Evolutionary conservation across 768 basidiomycete species (phyloP), one percentile per base, ranked within the genome.

Genomic region (Russula virescens): DNA sequence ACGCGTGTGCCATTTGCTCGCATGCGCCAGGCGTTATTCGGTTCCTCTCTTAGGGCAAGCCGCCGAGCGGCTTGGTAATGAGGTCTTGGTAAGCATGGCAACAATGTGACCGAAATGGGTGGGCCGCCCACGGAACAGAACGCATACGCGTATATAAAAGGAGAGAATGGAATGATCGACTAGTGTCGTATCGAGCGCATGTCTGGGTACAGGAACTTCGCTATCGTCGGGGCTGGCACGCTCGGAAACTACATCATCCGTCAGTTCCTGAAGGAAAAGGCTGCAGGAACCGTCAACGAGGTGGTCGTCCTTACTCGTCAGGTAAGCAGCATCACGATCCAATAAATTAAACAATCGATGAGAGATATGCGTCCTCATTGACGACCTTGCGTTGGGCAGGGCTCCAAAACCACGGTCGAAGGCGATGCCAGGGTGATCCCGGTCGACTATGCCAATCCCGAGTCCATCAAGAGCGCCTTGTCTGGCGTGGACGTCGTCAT

Each of bases 151-250:
- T 31, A 31, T 4, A 31, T 31, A 31, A 8, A 31, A 8, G 31
- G 31, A 31, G 8, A 31, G 8, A 4, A 31, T 31, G 31, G 8
- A 8, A 31, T 31, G 5, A 31, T 40, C 2, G 8, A 5, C 38
- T 11, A 40, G n/a, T n/a, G n/a, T 31, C 8, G 46, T 19, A 35
- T 35, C 40, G 31, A 40, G 19, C 56, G 19, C 45, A 64, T 62
- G 63, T 62, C 63, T 11, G 54, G 53, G 35, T 64, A 64, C 42
- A 64, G 51, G 10, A 64, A 56, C 49, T 68, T 68, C 23, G 61
- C 66, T 1, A 50, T 68, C 25, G 51, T 60, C 18, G 67, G 67
- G 7, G 67, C 67, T 2, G 67, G 67, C 19, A 57, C 23, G 11
- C 13, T 68, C 50, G 67, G 67, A 9, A 58, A 23, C 13, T 68